Percentiles rank a stretch among this genome's conserved stretches.
Evolutionary conservation across 176 grass and related monocot species (phyloP).

Genomic region (Dactylis glomerata): DNA sequence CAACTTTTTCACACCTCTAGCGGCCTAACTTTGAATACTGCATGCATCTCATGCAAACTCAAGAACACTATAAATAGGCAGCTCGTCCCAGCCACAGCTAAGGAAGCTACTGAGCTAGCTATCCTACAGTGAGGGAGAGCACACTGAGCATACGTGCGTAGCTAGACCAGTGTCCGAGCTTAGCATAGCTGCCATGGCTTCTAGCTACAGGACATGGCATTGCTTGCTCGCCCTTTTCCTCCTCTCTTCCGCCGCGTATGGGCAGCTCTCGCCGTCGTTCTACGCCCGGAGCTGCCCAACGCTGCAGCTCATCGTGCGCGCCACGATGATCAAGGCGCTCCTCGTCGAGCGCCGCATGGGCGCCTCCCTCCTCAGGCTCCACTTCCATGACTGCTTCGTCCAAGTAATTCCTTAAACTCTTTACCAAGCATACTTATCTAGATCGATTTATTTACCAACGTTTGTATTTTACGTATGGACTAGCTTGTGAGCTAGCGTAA

Average conservation of each 20-base stretch:
- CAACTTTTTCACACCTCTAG: not conserved
- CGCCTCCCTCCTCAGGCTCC: slow-evolving; percentile 72
- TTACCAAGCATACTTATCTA: not conserved
- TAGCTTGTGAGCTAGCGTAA: not conserved
- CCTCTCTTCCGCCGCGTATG: slow-evolving; percentile 30
- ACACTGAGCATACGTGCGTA: not conserved
- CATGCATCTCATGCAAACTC: not conserved
- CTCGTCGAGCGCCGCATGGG: slow-evolving; percentile 54
- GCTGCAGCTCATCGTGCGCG: slow-evolving; percentile 36
- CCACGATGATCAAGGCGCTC: slow-evolving; percentile 39
- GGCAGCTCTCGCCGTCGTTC: slow-evolving; percentile 56
- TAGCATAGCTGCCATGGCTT: slow-evolving; percentile 34
- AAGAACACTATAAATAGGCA: slow-evolving; percentile 17
- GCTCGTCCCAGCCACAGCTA: not conserved
- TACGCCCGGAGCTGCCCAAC: slow-evolving; percentile 50
- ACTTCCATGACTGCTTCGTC: slow-evolving; percentile 89
- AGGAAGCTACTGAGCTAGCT: not conserved
- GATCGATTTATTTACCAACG: not conserved
- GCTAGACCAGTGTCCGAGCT: not conserved
- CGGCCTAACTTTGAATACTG: slow-evolving; percentile 7
- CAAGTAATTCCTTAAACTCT: slow-evolving; percentile 34
- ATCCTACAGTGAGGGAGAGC: not conserved
- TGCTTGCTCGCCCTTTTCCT: slow-evolving; percentile 38
- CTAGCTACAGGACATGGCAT: not conserved
- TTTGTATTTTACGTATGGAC: no score